Evolutionary conservation across 176 grass and related monocot genomes (phyloP).

Genomic region (Avena atlantica): DNA sequence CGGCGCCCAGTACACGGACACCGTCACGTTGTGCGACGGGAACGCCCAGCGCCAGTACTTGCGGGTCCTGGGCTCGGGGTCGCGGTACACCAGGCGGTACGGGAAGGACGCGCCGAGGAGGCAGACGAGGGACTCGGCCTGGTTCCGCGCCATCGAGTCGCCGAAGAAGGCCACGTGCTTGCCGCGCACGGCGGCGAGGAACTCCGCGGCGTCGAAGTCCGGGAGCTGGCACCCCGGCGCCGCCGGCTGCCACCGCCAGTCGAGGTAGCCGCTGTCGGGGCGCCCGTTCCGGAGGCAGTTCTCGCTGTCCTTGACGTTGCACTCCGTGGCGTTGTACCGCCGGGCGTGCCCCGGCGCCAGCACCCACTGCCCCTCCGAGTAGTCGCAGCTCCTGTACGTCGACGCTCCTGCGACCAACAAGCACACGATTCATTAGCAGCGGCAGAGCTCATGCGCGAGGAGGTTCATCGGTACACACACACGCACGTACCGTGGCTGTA

Average conservation of each 20-base stretch:
- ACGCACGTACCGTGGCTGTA: background rate
- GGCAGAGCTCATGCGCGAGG: no score
- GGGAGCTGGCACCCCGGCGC: constrained; percentile 40
- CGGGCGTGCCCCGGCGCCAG: constrained; percentile 25
- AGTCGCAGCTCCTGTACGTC: background rate
- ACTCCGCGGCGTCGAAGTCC: constrained; percentile 48
- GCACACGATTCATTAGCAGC: no score
- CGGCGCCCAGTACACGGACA: constrained; percentile 57
- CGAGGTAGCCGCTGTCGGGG: constrained; percentile 50
- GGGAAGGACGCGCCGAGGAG: constrained; percentile 35
- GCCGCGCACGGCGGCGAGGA: constrained; percentile 48
- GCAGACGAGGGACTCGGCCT: constrained; percentile 65
- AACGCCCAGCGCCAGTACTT: constrained; percentile 55
- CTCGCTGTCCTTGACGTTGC: constrained; percentile 41
- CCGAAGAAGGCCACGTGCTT: constrained; percentile 65
- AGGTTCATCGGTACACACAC: no score
- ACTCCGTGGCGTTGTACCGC: constrained; percentile 45
- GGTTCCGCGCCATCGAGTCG: constrained; percentile 66
- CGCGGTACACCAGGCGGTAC: constrained; percentile 13
- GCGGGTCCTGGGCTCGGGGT: background rate
- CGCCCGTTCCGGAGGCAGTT: constrained; percentile 50
- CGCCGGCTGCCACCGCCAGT: constrained; percentile 60
- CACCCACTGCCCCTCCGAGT: constrained; percentile 52
- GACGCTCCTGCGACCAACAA: background rate
- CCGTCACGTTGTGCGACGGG: constrained; percentile 38